Evolutionary conservation across 176 grass and related monocot species (phyloP).

Genomic region (Chrysopogon serrulatus): DNA sequence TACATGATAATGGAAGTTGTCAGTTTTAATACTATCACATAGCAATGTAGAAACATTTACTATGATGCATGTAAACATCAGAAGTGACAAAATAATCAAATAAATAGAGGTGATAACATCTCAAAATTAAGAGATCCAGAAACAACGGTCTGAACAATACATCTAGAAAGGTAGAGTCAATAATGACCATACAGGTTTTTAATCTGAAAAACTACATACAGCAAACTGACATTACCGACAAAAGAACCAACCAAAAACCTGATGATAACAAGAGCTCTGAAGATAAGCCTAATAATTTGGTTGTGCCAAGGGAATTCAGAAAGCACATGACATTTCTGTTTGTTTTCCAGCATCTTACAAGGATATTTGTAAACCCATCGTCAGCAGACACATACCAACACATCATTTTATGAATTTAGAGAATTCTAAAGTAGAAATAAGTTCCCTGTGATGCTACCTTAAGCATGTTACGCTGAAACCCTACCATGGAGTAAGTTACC

Average conservation of each 20-base stretch:
- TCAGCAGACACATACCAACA: not conserved
- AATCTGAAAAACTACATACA: not conserved
- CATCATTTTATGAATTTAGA: not conserved
- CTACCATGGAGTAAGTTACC: not conserved
- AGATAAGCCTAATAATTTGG: not conserved
- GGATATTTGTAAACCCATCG: not conserved
- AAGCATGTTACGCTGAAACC: not conserved
- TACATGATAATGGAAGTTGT: not conserved
- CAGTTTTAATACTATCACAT: not conserved
- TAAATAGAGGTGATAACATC: not conserved
- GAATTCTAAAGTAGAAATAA: not conserved
- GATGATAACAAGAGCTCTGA: not conserved
- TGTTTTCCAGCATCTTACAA: not conserved
- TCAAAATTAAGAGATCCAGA: not conserved
- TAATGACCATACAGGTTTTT: not conserved
- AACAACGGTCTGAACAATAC: not conserved
- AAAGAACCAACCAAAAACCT: not conserved
- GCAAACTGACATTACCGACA: not conserved
- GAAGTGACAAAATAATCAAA: not conserved
- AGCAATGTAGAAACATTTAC: not conserved
- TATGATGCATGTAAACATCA: not conserved
- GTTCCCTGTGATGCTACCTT: not conserved
- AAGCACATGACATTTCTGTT: not conserved
- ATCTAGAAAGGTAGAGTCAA: not conserved
- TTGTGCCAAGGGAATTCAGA: not conserved